phyloP scores from a whole-genome alignment of 169 alveolate species.

The Cyclospora cayetanensis region DNA sequence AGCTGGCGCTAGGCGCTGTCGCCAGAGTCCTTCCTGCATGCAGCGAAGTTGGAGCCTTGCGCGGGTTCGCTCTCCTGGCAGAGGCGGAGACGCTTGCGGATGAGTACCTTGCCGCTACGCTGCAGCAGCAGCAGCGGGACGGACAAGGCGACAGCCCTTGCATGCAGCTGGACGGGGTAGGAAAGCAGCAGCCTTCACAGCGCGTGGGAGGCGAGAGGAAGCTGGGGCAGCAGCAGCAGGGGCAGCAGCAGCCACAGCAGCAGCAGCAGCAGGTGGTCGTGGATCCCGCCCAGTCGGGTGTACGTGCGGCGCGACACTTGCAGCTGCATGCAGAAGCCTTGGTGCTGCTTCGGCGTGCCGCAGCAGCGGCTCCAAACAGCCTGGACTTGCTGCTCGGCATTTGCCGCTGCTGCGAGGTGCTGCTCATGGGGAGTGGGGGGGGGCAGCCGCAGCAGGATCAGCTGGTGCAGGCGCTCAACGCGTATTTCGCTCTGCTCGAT shows the following conservation, averaged over 20 bases:
- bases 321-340: constrained; percentile 16
- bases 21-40: not conserved
- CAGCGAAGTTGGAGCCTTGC: not conserved
- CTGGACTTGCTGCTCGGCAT: not conserved
- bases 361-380: not conserved
- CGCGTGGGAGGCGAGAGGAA: not conserved
- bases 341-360: not conserved
- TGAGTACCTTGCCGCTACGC: not conserved
- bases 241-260: constrained; percentile 35
- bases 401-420: constrained; percentile 16
- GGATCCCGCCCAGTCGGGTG: not conserved
- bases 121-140: not conserved
- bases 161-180: not conserved
- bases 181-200: not conserved
- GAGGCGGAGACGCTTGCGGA: not conserved
- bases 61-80: not conserved
- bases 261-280: constrained; percentile 27
- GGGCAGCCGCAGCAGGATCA: constrained; percentile 4
- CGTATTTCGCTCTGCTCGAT: not conserved
- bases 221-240: not conserved
- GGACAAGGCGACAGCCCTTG: not conserved
- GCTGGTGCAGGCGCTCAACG: not conserved
- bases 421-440: not conserved
- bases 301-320: not conserved
- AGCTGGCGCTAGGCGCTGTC: not conserved